Evolutionary conservation across 768 basidiomycete species (phyloP).

Genomic region (Boletellus ananas): DNA sequence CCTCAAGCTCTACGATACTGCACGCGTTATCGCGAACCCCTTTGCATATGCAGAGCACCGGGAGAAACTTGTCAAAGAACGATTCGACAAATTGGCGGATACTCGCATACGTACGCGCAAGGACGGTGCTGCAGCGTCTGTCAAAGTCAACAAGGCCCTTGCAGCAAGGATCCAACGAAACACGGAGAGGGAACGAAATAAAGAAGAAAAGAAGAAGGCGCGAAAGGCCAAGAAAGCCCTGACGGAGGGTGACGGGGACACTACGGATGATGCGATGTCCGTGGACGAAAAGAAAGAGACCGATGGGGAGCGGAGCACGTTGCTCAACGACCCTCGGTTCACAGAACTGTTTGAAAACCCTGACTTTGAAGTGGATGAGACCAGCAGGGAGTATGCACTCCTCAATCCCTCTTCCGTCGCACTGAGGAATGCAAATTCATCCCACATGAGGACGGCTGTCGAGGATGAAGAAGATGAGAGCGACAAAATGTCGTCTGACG

Average conservation of each 20-base stretch:
- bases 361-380: constrained; percentile 89
- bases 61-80: constrained; percentile 80
- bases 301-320: constrained; percentile 33
- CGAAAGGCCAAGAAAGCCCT: constrained; percentile 40
- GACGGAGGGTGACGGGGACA: constrained; percentile 32
- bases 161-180: constrained; percentile 73
- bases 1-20: constrained; percentile 93
- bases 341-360: constrained; percentile 86
- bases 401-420: constrained; percentile 85
- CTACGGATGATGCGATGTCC: constrained; percentile 30
- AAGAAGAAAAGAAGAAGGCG: constrained; percentile 50
- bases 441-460: constrained; percentile 67
- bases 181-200: constrained; percentile 53
- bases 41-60: constrained; percentile 94
- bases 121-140: constrained; percentile 33
- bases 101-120: constrained; percentile 84
- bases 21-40: constrained; percentile 93
- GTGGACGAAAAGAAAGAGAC: constrained; percentile 23
- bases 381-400: constrained; percentile 81
- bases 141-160: constrained; percentile 66
- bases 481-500: constrained; percentile 61
- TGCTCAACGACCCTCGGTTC: constrained; percentile 88
- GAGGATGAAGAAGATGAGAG: constrained; percentile 90
- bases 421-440: constrained; percentile 40
- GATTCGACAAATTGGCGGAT: constrained; percentile 92